phyloP scores from a whole-genome alignment of 164 flowering plant species.

The Umbellularia californica region DNA sequence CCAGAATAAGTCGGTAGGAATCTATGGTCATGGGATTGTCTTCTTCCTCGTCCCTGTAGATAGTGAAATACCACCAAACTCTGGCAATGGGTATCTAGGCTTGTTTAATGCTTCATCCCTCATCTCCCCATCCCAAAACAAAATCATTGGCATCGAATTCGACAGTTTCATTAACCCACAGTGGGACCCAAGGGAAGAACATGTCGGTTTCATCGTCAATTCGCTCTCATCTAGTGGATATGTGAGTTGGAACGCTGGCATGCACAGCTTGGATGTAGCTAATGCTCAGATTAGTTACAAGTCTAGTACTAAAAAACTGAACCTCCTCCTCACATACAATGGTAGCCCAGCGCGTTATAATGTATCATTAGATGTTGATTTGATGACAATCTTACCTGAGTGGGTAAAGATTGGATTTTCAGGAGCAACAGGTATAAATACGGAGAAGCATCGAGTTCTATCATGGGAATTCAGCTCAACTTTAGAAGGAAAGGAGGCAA shows the following conservation, averaged over 20 bases:
- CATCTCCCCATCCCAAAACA: constrained; percentile 4
- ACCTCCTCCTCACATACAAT: constrained; percentile 13
- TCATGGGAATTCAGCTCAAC: constrained; percentile 26
- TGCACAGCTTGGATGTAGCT: not conserved
- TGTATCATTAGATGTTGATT: constrained; percentile 13
- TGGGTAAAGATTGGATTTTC: constrained; percentile 20
- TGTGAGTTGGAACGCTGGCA: constrained; percentile 12
- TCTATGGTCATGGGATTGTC: constrained; percentile 25
- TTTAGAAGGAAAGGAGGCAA: constrained; percentile 2
- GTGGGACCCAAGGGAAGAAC: constrained; percentile 23
- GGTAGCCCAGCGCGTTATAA: not conserved
- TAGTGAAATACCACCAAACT: constrained; percentile 27
- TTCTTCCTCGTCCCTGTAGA: constrained; percentile 34
- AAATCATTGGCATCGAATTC: constrained; percentile 29
- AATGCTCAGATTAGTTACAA: constrained; percentile 21
- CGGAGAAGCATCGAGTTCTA: not conserved
- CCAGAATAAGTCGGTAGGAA: too few species aligned
- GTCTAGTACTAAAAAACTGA: constrained; percentile 9
- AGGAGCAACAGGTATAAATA: not conserved
- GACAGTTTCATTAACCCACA: constrained; percentile 18
- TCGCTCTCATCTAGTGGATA: not conserved
- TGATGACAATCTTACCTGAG: constrained; percentile 14
- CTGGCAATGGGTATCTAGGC: constrained; percentile 36
- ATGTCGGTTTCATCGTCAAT: constrained; percentile 34
- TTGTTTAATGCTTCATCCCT: constrained; percentile 22